Base-by-base conservation (phyloP, 2,329 filamentous ascomycete genomes). In the Fusarium decemcellulare region DNA sequence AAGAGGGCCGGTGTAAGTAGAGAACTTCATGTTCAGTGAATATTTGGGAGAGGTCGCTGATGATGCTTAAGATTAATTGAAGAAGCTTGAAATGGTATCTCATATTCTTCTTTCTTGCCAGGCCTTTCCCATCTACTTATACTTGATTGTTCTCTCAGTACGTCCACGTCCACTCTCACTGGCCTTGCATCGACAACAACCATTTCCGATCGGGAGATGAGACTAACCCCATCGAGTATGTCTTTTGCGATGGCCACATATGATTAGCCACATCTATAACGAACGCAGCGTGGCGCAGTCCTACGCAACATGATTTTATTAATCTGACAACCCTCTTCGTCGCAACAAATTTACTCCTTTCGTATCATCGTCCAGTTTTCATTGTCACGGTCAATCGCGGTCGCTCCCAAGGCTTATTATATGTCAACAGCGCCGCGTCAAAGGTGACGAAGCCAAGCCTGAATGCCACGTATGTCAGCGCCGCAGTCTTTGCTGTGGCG, bases 361-460 rank as follows among this genome's bases (percentile, higher is more conserved):
- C 9, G 48, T 16, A 36, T 36, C 16, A 36, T 51, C 48, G 14
- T 27, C 32, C 9, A 12, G 18, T 14, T 11, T 4, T 14, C 30
- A 23, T 16, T 27, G 29, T 34, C 12, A 50, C 37, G 48, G 48
- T 51, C 48, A 51, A 51, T 14, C 48, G n/a, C 1, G 48, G 48
- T 4, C 48, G 32, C 6, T 51, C 48, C 15, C 7, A 23, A 36
- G 48, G 48, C 7, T 51, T 18, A 18, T 51, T 16, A 37, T 30
- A 11, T 50, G 47, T 30, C 32, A 34, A 30, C n/a, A 50, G 34
- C 47, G 47, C 16, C 47, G 47, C 30, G 47, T 50, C 8, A 50
- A 50, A 50, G 32, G 46, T 16, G 47, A 50, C 47, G 47, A 50
- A 30, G 47, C 47, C 29, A 50, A 50, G 47, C 47, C 47, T 9